These are phyloP conservation scores for Trametes sanguinea DNA, from an alignment of 768 basidiomycete genomes.

Conservation along the genomic window DNA sequence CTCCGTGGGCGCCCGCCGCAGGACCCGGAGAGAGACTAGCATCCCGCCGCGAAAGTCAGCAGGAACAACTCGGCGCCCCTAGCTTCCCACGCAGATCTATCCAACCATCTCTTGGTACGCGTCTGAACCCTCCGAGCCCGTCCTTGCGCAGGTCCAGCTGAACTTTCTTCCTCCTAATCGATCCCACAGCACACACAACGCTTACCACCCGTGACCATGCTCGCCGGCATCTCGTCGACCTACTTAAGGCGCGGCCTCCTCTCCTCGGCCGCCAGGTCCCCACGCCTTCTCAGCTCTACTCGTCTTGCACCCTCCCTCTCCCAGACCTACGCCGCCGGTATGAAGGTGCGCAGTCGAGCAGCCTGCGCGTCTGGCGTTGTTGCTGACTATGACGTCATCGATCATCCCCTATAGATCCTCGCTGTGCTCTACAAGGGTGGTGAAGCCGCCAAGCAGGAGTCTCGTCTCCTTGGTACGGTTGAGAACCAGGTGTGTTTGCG, in stretches of 20 bases:
- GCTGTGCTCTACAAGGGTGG: conserved; percentile 75
- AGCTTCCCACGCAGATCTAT: conserved; percentile 17
- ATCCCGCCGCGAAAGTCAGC: conserved; percentile 14
- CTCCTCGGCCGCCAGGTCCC: conserved; percentile 18
- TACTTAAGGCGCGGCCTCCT: conserved; percentile 22
- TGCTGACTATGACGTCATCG: conserved; percentile 14
- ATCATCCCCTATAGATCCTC: conserved; percentile 49
- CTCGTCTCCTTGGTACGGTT: conserved; percentile 75
- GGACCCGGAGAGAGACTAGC: conserved; percentile 15
- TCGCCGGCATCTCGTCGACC: conserved; percentile 18
- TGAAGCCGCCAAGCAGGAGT: conserved; percentile 64
- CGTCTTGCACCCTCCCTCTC: conserved; percentile 19
- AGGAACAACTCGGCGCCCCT: conserved; percentile 23
- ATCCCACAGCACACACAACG: conserved; percentile 16
- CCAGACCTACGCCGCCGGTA: conserved; percentile 14
- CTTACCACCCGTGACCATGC: conserved; percentile 24
- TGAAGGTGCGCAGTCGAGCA: conserved; percentile 22
- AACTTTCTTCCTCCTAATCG: conserved; percentile 17
- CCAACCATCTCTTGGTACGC: conserved; percentile 1
- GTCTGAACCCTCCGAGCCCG: conserved; percentile 3
- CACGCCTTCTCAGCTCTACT: conserved; percentile 23
- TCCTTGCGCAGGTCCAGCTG: conserved; percentile 14
- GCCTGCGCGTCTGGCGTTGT: background rate
- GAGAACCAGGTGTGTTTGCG: conserved; percentile 64
- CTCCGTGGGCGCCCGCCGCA: conserved; percentile 13